Conservation (phyloP, 805 yeast species). For the Saturnispora besseyi region DNA sequence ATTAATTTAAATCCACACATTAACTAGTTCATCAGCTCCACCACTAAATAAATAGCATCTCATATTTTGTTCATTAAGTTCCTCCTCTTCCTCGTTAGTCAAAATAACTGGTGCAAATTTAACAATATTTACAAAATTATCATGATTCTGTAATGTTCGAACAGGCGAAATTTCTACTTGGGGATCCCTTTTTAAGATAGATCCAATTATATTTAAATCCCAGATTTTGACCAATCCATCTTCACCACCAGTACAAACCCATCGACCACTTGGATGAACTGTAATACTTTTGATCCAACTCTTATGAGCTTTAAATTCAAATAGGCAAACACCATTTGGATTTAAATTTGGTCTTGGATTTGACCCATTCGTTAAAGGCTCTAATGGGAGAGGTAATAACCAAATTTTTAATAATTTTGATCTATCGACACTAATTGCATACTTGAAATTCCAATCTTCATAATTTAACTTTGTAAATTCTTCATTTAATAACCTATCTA, state of each 20-base stretch:
- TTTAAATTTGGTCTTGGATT: conserved; percentile 37
- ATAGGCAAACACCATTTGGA: conserved; percentile 51
- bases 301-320: conserved; percentile 61
- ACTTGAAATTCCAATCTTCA: conserved; percentile 47
- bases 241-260: conserved; percentile 65
- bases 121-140: conserved; percentile 66
- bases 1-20: conserved; percentile 37
- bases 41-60: conserved; percentile 60
- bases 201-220: conserved; percentile 42
- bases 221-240: conserved; percentile 70
- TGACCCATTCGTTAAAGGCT: conserved; percentile 19
- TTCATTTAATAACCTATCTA: conserved; percentile 36
- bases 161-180: conserved; percentile 16
- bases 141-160: conserved; percentile 46
- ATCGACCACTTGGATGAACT: conserved; percentile 70
- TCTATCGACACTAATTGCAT: conserved; percentile 71
- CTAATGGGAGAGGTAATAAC: conserved; percentile 58
- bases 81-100: conserved; percentile 12
- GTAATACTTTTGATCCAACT: conserved; percentile 75
- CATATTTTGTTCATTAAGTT: conserved; percentile 31
- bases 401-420: conserved; percentile 70
- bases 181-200: conserved; percentile 15
- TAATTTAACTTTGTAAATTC: conserved; percentile 23
- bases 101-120: conserved; percentile 43
- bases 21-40: conserved; percentile 47